These are phyloP conservation scores for Phytophthora agathidicida DNA, from an alignment of 352 stramenopile species.

Conservation along the genomic window DNA sequence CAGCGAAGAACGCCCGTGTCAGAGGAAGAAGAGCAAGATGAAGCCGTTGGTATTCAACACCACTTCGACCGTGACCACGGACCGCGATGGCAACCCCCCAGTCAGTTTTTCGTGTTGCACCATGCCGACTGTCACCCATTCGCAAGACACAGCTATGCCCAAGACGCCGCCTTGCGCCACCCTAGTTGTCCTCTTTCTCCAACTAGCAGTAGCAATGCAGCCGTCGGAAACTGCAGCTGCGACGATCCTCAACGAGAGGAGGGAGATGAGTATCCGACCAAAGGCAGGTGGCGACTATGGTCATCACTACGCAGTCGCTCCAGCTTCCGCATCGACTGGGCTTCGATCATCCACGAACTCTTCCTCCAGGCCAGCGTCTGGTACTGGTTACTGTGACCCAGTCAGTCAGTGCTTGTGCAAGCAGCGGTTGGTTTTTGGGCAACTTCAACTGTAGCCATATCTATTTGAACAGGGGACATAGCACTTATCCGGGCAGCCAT, in stretches of 20 bases:
- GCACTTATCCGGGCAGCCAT: conserved; percentile 13
- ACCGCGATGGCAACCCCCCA: not conserved
- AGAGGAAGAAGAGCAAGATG: conserved; percentile 15
- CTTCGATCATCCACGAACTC: conserved; percentile 15
- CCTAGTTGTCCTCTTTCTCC: conserved; percentile 8
- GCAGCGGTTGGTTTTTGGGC: not conserved
- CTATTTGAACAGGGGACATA: conserved; percentile 20
- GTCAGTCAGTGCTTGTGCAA: conserved; percentile 4
- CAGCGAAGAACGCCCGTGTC: not conserved
- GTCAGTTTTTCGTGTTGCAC: conserved; percentile 23
- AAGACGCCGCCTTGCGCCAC: conserved; percentile 1
- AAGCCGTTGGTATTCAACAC: not conserved
- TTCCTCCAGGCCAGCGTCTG: conserved; percentile 15
- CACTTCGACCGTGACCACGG: not conserved
- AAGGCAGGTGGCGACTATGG: conserved; percentile 3
- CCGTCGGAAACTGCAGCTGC: conserved; percentile 27
- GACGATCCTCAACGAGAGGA: not conserved
- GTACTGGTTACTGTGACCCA: conserved; percentile 21
- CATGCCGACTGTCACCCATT: conserved; percentile 12
- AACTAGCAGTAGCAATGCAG: conserved; percentile 18
- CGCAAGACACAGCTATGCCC: not conserved
- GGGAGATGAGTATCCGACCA: not conserved
- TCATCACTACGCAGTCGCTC: not conserved
- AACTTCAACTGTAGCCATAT: conserved; percentile 17
- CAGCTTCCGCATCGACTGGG: conserved; percentile 8